Percentiles rank a stretch among this genome's conserved stretches.
Conservation (phyloP, 1,284 basidiomycete genomes). For the Marasmius tenuissimus region DNA sequence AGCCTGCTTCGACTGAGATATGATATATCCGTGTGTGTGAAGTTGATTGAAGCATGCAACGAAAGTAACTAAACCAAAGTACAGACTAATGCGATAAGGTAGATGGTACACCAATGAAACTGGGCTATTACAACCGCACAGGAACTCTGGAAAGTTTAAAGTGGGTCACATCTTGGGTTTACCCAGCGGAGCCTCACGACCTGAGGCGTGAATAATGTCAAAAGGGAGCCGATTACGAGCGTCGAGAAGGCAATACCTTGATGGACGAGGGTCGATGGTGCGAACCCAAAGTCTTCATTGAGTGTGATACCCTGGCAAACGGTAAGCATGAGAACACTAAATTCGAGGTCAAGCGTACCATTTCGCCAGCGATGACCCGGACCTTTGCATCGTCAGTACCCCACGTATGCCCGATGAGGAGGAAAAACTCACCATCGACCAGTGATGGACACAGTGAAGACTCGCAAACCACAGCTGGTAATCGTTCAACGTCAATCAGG, state of each 20-base stretch:
- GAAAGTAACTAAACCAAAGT: too few species aligned
- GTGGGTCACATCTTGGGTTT: constrained; percentile 36
- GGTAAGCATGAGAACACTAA: constrained; percentile 9
- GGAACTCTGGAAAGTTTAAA: too few species aligned
- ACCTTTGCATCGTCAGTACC: constrained; percentile 40
- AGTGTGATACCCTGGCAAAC: constrained; percentile 57
- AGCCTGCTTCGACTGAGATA: too few species aligned
- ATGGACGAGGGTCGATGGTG: constrained; percentile 77
- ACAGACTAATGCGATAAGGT: too few species aligned
- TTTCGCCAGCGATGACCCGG: constrained; percentile 77
- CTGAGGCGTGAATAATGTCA: constrained; percentile 21
- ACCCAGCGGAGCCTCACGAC: constrained; percentile 40
- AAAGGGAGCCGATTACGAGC: neutral
- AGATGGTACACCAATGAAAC: too few species aligned
- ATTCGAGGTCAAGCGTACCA: constrained; percentile 44
- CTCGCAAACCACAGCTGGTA: constrained; percentile 81
- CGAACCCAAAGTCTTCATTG: constrained; percentile 76
- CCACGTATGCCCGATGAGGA: neutral
- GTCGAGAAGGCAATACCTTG: constrained; percentile 41
- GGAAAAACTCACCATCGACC: constrained; percentile 69
- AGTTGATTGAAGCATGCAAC: too few species aligned
- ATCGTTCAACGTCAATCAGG: neutral
- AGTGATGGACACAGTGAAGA: constrained; percentile 82
- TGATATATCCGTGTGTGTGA: too few species aligned
- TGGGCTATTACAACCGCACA: too few species aligned